phyloP scores from a whole-genome alignment of 2,329 filamentous ascomycete species.

The Xylariaceae sp. region DNA sequence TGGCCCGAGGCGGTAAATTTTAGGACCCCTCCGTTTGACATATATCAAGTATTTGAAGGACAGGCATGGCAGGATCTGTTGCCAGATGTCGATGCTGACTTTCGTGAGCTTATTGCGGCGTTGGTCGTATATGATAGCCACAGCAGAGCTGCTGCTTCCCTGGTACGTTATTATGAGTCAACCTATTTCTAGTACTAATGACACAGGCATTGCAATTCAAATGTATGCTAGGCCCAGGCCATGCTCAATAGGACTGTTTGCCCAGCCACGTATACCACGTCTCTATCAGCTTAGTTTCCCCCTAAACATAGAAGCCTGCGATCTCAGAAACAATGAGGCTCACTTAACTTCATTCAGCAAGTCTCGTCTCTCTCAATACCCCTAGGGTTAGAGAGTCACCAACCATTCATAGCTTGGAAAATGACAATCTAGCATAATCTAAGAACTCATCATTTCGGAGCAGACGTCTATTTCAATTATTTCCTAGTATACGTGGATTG shows the following conservation, averaged over 20 bases:
- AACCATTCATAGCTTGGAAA: too few species aligned
- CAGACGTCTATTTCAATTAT: too few species aligned
- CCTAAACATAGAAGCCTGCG: background rate
- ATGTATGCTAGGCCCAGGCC: conserved; percentile 14
- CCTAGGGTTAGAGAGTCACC: background rate
- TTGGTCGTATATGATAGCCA: conserved; percentile 75
- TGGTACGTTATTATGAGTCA: conserved; percentile 44
- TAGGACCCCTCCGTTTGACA: conserved; percentile 81
- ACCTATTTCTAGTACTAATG: conserved; percentile 1
- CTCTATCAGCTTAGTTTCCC: background rate
- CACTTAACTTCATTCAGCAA: background rate
- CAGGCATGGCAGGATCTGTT: conserved; percentile 72
- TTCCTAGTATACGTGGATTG: background rate
- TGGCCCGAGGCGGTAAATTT: conserved; percentile 82
- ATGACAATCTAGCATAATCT: background rate
- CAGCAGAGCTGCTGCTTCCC: conserved; percentile 65
- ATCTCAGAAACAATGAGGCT: background rate
- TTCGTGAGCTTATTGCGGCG: conserved; percentile 65
- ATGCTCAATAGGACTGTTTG: background rate
- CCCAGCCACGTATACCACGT: background rate
- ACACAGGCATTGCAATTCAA: conserved; percentile 21
- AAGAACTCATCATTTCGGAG: too few species aligned
- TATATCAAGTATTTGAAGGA: conserved; percentile 75
- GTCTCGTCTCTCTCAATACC: background rate
- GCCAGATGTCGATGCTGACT: conserved; percentile 58